Evolutionary conservation across 2,329 filamentous ascomycete genomes (phyloP).

Genomic region (Cladosporium cucumerinum): DNA sequence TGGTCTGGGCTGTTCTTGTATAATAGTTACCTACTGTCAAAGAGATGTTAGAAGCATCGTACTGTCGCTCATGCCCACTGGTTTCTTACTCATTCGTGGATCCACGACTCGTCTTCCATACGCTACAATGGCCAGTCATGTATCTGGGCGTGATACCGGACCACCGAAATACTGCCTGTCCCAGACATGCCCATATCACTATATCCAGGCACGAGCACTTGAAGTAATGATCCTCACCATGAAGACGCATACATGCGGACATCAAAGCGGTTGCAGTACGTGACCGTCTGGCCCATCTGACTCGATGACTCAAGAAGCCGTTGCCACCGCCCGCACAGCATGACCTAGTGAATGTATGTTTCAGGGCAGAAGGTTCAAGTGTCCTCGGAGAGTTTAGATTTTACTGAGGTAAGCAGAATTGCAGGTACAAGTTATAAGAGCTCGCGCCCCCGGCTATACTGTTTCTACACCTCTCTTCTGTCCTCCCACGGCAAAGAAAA

Average conservation of each 20-base stretch:
- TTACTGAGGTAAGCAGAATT: neutral
- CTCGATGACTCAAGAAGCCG: neutral
- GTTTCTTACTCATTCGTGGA: neutral
- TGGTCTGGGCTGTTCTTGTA: neutral
- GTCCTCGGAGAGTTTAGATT: neutral
- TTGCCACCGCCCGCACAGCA: neutral
- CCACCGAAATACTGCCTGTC: too few species aligned
- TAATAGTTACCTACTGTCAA: neutral
- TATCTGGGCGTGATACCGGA: too few species aligned
- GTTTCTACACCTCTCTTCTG: neutral
- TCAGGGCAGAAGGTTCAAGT: neutral
- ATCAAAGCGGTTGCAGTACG: neutral
- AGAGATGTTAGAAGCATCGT: neutral
- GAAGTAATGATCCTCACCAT: too few species aligned
- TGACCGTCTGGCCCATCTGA: neutral
- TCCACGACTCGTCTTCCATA: neutral
- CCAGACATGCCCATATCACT: too few species aligned
- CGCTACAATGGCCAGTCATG: too few species aligned
- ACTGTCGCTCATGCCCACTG: too few species aligned
- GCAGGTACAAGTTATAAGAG: neutral
- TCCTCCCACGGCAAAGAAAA: neutral
- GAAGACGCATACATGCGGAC: neutral
- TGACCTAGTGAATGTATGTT: neutral
- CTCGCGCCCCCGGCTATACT: neutral
- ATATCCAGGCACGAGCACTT: too few species aligned